Base-by-base conservation (phyloP, 192 early-diverging fungal genomes). In the Umbelopsis sp. region DNA sequence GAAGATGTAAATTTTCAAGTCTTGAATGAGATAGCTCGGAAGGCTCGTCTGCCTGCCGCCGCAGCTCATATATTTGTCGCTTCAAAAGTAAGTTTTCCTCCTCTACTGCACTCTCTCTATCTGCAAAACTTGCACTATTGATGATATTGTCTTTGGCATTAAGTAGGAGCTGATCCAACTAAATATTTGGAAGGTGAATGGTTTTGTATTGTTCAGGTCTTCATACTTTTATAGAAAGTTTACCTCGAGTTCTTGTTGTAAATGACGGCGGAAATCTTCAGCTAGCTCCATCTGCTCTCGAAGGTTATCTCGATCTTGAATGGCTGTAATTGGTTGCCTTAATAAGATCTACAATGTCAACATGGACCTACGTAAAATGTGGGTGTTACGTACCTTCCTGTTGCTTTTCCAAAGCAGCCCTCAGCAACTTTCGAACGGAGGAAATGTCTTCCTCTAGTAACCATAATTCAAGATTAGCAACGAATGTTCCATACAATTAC, bases 1-100 rank as follows among this genome's bases (percentile, higher is more conserved):
- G 56, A 34, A 62, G 56, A 62, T 62, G 56, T 32, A 62, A 20
- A 32, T 62, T 62, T n/a, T 62, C 56, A 20, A 62, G 31, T 14
- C 26, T 26, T 20, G 56, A 62, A 34, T 62, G 56, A n/a, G 26
- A 29, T 2, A 62, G 17, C 4, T 62, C 56, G 12, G 56, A 62
- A 12, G 56, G 56, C 17, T 32, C 56, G 7, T 62, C 56, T 34
- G 56, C 56, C 26, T 62, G 56, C 24, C 56, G 56, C 17, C n/a
- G 56, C 17, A 62, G 26, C 20, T 62, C 29, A 20, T 62, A 32
- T 36, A 62, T 62, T 20, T 62, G 56, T 31, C 14, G 26, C n/a
- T 34, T 62, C 56, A 62, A 31, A 29, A 62, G 31, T 16, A 16
- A 7, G 17, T 62, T 62, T 26, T 62, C 56, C 14, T 36, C 56